These are phyloP conservation scores for Coprinopsis sp. DNA, from an alignment of 768 basidiomycete species.

Conservation along the genomic window DNA sequence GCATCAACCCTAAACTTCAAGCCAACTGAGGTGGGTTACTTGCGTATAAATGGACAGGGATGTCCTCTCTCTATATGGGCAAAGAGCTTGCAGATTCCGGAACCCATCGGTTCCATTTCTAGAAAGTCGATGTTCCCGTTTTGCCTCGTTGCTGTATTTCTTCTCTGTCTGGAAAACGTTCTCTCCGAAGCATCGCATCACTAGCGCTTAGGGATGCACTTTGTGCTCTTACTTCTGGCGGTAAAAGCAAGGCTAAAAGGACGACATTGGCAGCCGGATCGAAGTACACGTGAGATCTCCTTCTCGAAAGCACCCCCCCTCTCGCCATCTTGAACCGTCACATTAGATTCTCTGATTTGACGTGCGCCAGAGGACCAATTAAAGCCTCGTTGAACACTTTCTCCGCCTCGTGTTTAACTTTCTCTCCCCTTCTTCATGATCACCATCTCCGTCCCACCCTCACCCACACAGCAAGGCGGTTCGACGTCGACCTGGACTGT, in stretches of 20 bases:
- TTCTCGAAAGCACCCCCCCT: conserved; percentile 24
- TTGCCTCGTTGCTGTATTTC: conserved; percentile 1
- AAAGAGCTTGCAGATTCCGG: neutral
- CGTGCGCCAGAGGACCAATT: conserved; percentile 17
- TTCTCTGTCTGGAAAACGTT: conserved; percentile 8
- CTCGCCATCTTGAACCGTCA: conserved; percentile 20
- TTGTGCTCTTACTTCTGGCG: neutral
- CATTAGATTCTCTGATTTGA: conserved; percentile 18
- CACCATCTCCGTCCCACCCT: conserved; percentile 34
- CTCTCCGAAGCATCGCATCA: conserved; percentile 9
- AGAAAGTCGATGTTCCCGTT: neutral
- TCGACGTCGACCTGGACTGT: conserved; percentile 43
- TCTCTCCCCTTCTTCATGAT: conserved; percentile 40
- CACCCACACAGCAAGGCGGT: conserved; percentile 23
- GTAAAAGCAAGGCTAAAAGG: too few relatives aligned
- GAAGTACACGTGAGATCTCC: conserved; percentile 34
- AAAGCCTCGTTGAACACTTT: conserved; percentile 25
- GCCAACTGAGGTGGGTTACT: too few relatives aligned
- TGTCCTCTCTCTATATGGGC: neutral
- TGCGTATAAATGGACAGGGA: conserved; percentile 4
- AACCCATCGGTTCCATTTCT: conserved; percentile 2
- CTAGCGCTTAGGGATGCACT: neutral
- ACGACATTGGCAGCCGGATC: too few relatives aligned
- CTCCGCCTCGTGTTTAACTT: conserved; percentile 31
- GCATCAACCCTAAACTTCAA: too few relatives aligned